A percentile compares a stretch with the other conserved stretches of the same genome.
phyloP scores from a whole-genome alignment of 2,329 filamentous ascomycete genomes.

The Colletotrichum spaethianum region DNA sequence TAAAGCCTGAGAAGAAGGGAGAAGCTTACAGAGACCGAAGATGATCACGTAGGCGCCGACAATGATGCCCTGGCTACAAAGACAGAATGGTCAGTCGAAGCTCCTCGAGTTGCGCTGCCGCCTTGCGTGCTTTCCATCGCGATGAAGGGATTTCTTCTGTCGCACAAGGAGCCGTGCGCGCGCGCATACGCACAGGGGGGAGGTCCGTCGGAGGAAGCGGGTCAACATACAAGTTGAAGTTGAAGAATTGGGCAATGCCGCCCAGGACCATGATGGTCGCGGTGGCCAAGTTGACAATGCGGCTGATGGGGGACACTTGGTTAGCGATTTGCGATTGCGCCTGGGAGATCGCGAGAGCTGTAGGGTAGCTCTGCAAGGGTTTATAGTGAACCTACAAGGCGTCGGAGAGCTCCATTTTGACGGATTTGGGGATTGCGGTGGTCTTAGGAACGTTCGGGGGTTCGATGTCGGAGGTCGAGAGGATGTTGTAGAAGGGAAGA shows the following conservation, averaged over 20 bases:
- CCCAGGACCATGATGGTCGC: conserved; percentile 90
- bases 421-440: conserved; percentile 18
- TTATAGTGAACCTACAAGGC: conserved; percentile 78
- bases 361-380: conserved; percentile 8
- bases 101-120: not conserved
- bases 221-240: conserved; percentile 68
- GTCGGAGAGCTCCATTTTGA: conserved; percentile 90
- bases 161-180: conserved; percentile 33
- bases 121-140: conserved; percentile 10
- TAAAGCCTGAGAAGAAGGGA: not conserved
- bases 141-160: not conserved
- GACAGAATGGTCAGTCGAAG: conserved; percentile 26
- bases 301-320: conserved; percentile 68
- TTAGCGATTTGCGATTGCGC: conserved; percentile 50
- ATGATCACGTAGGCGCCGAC: conserved; percentile 90
- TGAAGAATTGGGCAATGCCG: conserved; percentile 81
- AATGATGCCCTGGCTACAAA: conserved; percentile 77
- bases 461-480: conserved; percentile 2
- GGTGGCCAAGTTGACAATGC: conserved; percentile 92
- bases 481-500: conserved; percentile 9
- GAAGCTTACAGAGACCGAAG: conserved; percentile 83
- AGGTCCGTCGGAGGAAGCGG: conserved; percentile 25
- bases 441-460: not conserved
- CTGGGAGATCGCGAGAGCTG: not conserved
- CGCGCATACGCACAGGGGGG: conserved; percentile 11